Percentiles rank a stretch among this genome's conserved stretches.
phyloP scores from a whole-genome alignment of 176 grass and related monocot species.

The Musa troglodytarum region DNA sequence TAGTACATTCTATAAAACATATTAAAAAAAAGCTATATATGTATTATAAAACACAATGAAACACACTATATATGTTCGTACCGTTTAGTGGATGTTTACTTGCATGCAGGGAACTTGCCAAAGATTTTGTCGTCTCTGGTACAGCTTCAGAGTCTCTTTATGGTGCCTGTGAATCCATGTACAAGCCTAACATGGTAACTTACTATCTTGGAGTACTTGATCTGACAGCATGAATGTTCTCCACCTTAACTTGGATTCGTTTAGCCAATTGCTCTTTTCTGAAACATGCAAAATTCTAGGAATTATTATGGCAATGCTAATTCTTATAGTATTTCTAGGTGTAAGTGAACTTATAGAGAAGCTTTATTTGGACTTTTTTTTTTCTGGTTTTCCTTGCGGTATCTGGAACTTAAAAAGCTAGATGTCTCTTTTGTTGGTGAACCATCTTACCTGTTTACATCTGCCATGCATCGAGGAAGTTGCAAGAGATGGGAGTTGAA shows the following conservation, averaged over 20 bases:
- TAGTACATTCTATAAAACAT: too few relatives aligned
- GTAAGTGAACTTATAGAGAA: neutral
- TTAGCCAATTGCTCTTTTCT: neutral
- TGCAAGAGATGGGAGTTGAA: too few relatives aligned
- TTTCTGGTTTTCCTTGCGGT: neutral
- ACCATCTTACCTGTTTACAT: neutral
- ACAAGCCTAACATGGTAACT: conserved; percentile 92
- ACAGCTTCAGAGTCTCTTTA: conserved; percentile 83
- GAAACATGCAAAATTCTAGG: neutral
- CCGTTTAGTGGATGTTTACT: neutral
- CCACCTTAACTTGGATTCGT: neutral
- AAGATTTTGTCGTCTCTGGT: conserved; percentile 96
- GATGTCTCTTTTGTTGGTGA: neutral
- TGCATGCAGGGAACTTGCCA: conserved; percentile 69
- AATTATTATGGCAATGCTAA: neutral
- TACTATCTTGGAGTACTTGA: conserved; percentile 5
- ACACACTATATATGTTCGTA: neutral
- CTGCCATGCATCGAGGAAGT: neutral
- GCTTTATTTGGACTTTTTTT: too few relatives aligned
- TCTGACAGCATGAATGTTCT: neutral
- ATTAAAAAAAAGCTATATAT: too few relatives aligned
- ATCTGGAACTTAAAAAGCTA: neutral
- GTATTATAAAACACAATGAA: too few relatives aligned
- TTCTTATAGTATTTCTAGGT: neutral
- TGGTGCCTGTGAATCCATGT: conserved; percentile 97